Evolutionary conservation across 768 basidiomycete species (phyloP).

Genomic region (Suillus weaverae): DNA sequence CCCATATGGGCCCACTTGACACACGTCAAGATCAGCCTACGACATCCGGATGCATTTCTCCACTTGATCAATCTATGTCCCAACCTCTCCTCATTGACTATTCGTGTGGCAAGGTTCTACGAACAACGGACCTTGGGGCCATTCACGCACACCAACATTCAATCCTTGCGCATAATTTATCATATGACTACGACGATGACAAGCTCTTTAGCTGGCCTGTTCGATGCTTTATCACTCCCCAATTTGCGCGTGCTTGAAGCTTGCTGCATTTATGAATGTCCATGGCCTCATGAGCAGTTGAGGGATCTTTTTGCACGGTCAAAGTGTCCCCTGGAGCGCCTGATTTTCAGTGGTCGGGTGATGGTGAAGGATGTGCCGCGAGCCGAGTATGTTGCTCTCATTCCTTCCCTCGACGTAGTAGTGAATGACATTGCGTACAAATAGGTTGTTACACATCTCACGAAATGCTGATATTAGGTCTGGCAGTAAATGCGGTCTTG

Average conservation of each 20-base stretch:
- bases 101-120: not conserved
- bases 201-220: slow-evolving; percentile 3
- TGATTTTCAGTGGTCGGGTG: slow-evolving; percentile 9
- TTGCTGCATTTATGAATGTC: too few relatives aligned
- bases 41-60: too few relatives aligned
- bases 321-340: too few relatives aligned
- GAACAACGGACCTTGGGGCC: not conserved
- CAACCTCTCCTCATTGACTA: slow-evolving; percentile 16
- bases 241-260: not conserved
- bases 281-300: slow-evolving; percentile 17
- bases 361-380: slow-evolving; percentile 16
- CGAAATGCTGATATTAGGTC: too few relatives aligned
- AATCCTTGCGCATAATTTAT: slow-evolving; percentile 7
- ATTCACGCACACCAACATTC: slow-evolving; percentile 15
- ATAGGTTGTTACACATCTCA: too few relatives aligned
- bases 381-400: slow-evolving; percentile 12
- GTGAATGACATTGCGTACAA: too few relatives aligned
- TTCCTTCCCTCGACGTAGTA: slow-evolving; percentile 13
- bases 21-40: too few relatives aligned
- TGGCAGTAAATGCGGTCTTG: too few relatives aligned
- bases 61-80: slow-evolving; percentile 21
- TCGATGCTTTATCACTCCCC: not conserved
- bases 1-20: too few relatives aligned
- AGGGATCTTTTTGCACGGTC: slow-evolving; percentile 13
- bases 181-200: too few relatives aligned